Conservation (phyloP, 2,329 filamentous ascomycete species). For the Penicillium corylophilum region DNA sequence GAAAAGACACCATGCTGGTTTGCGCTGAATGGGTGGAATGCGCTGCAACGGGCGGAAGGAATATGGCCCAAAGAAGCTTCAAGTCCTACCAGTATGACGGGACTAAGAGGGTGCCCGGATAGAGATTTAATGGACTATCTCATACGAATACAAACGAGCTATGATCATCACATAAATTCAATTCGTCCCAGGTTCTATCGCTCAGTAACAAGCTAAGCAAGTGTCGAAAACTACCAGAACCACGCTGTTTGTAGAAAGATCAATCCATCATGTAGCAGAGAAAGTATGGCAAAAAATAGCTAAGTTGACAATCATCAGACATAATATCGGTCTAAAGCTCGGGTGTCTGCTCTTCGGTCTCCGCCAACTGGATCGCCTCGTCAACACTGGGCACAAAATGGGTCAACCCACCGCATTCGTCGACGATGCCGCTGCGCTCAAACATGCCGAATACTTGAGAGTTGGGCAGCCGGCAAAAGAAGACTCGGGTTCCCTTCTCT, state of each 20-base stretch:
- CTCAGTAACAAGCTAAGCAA: background rate
- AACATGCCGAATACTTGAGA: conserved; percentile 70
- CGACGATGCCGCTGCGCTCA: conserved; percentile 77
- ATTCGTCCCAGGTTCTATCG: background rate
- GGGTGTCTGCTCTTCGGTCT: conserved; percentile 61
- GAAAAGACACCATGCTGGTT: background rate
- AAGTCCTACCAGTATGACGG: background rate
- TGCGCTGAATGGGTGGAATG: background rate
- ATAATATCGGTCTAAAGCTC: conserved; percentile 25
- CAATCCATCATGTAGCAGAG: background rate
- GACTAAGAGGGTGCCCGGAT: background rate
- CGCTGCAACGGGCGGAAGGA: background rate
- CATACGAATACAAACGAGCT: background rate
- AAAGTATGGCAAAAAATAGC: background rate
- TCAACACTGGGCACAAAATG: conserved; percentile 83
- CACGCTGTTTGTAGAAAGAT: background rate
- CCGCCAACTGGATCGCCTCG: conserved; percentile 77
- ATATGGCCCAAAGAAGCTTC: background rate
- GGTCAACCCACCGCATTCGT: conserved; percentile 70
- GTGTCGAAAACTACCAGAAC: background rate
- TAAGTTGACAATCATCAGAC: background rate
- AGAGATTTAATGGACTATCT: background rate
- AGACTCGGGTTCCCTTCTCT: conserved; percentile 65
- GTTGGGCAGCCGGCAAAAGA: conserved; percentile 55
- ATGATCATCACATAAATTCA: background rate